Conservation (phyloP, 148 eudicot genomes). For the Persicaria maculosa region DNA sequence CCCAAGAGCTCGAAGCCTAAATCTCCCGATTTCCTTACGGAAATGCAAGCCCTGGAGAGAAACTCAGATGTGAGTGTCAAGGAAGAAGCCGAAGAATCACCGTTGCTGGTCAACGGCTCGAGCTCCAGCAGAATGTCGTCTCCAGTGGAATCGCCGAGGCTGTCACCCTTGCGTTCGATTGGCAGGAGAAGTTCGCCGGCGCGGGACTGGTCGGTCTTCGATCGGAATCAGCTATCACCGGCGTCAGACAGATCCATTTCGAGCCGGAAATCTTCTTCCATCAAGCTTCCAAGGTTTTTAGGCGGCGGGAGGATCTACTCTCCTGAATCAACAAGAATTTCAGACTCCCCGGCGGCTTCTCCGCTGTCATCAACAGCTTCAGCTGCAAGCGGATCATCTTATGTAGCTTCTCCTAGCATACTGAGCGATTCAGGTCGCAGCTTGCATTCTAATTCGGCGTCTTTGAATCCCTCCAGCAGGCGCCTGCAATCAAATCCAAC, state of each 20-base stretch:
- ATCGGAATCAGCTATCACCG: constrained; percentile 15
- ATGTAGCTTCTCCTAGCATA: constrained; percentile 7
- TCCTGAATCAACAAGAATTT: constrained; percentile 17
- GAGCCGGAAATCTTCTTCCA: constrained; percentile 26
- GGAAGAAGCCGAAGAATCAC: constrained; percentile 40
- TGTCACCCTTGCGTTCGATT: constrained; percentile 26
- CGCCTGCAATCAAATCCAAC: constrained; percentile 15
- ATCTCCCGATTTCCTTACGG: constrained; percentile 55
- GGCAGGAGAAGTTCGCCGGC: constrained; percentile 23
- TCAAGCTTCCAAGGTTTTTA: constrained; percentile 28
- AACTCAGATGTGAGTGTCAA: constrained; percentile 26
- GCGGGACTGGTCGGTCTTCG: constrained; percentile 26
- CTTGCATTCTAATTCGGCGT: background rate
- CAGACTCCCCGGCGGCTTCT: constrained; percentile 30
- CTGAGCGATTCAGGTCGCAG: constrained; percentile 10
- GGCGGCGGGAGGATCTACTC: constrained; percentile 31
- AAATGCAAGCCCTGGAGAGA: constrained; percentile 38
- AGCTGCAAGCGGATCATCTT: constrained; percentile 4
- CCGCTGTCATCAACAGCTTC: constrained; percentile 15
- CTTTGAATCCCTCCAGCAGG: constrained; percentile 9
- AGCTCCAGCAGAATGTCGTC: constrained; percentile 27
- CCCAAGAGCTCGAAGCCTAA: constrained; percentile 53
- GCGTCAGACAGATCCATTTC: constrained; percentile 14
- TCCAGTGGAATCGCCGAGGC: constrained; percentile 34
- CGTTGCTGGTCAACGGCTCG: constrained; percentile 30